Base-by-base conservation (phyloP, 1,284 basidiomycete genomes). In the Ganoderma lucidum region DNA sequence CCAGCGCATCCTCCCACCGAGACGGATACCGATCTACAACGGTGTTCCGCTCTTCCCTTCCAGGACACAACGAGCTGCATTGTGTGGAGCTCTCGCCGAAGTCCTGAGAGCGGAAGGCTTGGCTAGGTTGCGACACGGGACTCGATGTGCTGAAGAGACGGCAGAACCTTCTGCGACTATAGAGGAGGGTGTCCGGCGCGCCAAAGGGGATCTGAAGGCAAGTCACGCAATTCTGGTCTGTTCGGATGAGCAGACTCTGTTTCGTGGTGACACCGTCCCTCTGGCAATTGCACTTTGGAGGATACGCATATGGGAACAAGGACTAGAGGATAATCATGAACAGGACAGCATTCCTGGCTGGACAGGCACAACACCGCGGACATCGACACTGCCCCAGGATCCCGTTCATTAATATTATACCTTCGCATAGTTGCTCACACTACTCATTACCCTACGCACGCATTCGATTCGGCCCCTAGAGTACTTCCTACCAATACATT, bases 231-330 rank as follows among this genome's bases (percentile, higher is more conserved):
- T 91, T 75, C 74, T 93, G n/a, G 74, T 94, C 14, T 82, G 79
- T 67, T 88, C 91, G 8, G 84, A 87, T 68, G 81, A 79, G 35
- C 75, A 81, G 23, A 87, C 85, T 0, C 74, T 86, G 15, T 77
- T 78, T 64, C 82, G 87, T 55, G 89, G 84, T 0, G 93, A 94
- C 74, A 81, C 85, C 5, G 88, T 86, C 2, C 84, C 88, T 6
- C 80, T 91, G 14, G 90, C 89, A 0, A 85, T 91, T 62, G 91
- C 93, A 0, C 75, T 94, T 28, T 94, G 93, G 93, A 86, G 93
- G 70, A 69, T 93, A 60, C 83, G 89, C 68, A 88, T 94, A 86
- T 94, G 90, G 85, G 90, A 93, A 74, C 86, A 79, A 32, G 76
- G 65, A 62, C 35, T 65, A 69, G 64, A 71, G 63, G 66, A 67